Evolutionary conservation across 2,329 filamentous ascomycete genomes (phyloP).

Genomic region (Geoglossum cookeanum): DNA sequence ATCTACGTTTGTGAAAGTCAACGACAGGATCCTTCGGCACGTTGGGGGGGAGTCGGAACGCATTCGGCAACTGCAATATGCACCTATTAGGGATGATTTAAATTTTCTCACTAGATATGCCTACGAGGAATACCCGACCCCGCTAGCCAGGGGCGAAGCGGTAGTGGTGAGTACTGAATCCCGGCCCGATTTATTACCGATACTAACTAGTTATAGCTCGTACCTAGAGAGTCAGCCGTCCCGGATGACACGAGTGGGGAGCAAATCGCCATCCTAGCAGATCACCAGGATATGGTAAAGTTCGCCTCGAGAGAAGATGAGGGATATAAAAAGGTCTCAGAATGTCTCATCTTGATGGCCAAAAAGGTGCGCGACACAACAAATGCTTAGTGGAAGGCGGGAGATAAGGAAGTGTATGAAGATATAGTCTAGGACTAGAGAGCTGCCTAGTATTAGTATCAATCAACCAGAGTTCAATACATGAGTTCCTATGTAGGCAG

Average conservation of each 20-base stretch:
- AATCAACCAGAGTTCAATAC: too few relatives aligned
- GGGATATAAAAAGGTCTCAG: neutral
- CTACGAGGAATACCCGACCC: neutral
- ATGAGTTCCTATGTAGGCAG: too few relatives aligned
- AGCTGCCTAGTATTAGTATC: too few relatives aligned
- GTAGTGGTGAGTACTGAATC: neutral
- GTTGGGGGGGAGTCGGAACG: neutral
- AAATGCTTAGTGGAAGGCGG: too few relatives aligned
- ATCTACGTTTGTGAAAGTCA: neutral
- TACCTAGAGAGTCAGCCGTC: neutral
- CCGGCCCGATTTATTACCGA: neutral
- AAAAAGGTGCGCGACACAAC: too few relatives aligned
- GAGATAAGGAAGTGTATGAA: too few relatives aligned
- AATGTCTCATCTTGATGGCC: neutral
- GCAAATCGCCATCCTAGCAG: neutral
- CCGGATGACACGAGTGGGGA: neutral
- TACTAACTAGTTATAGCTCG: neutral
- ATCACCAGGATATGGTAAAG: neutral
- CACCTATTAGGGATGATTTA: neutral
- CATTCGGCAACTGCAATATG: neutral
- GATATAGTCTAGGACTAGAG: too few relatives aligned
- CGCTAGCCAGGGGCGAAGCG: neutral
- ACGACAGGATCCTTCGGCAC: neutral
- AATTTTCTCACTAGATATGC: neutral
- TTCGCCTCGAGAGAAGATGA: neutral